phyloP scores from a whole-genome alignment of 495 filamentous ascomycete genomes.

The Filosporella fistucella region DNA sequence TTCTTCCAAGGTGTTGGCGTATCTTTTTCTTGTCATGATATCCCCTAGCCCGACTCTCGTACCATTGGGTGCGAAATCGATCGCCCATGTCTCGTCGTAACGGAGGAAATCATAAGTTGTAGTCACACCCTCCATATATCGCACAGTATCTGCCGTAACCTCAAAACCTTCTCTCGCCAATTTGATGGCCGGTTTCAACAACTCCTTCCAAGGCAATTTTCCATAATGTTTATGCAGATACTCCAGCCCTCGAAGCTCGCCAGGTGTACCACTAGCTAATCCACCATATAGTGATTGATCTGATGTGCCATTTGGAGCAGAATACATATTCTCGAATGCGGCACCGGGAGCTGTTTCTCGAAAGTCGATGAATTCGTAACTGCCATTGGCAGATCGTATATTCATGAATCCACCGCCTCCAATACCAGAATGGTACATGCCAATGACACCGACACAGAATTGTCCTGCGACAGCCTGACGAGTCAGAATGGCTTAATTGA shows the following conservation, averaged over 20 bases:
- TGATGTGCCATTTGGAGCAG: constrained; percentile 38
- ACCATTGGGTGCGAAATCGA: constrained; percentile 83
- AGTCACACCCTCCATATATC: constrained; percentile 52
- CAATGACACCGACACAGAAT: constrained; percentile 71
- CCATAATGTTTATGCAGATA: constrained; percentile 73
- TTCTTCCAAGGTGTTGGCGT: constrained; percentile 63
- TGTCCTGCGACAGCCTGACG: constrained; percentile 51
- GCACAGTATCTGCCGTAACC: constrained; percentile 60
- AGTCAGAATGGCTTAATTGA: neutral
- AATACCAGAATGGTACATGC: constrained; percentile 84
- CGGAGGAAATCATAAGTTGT: constrained; percentile 55
- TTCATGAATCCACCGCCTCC: constrained; percentile 87
- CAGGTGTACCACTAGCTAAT: constrained; percentile 74
- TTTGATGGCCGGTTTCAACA: constrained; percentile 66
- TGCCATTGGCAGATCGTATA: constrained; percentile 56
- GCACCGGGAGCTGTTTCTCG: constrained; percentile 79
- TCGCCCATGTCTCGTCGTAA: constrained; percentile 70
- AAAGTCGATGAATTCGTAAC: constrained; percentile 79
- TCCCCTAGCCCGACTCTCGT: constrained; percentile 63
- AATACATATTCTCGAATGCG: constrained; percentile 76
- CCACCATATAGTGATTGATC: constrained; percentile 47
- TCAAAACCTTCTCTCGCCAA: constrained; percentile 71
- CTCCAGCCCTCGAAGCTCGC: constrained; percentile 76
- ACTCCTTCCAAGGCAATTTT: constrained; percentile 57
- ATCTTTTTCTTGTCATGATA: constrained; percentile 74